These are phyloP conservation scores for Penicillium turbatum DNA, from an alignment of 495 filamentous ascomycete genomes.

Conservation along the genomic window DNA sequence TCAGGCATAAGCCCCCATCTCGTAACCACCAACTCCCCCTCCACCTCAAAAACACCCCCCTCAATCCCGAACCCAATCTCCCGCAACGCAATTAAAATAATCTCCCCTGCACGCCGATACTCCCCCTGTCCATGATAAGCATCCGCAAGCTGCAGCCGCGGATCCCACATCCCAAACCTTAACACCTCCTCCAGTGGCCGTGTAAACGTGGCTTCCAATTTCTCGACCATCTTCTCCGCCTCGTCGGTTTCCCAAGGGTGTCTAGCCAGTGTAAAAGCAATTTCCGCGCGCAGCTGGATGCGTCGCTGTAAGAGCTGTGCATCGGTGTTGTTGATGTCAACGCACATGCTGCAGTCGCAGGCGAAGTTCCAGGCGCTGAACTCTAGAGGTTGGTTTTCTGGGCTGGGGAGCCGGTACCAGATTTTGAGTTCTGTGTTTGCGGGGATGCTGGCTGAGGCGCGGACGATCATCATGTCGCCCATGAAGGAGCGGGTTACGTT, in stretches of 20 bases:
- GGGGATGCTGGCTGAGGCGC: constrained; percentile 42
- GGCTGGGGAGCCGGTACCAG: constrained; percentile 26
- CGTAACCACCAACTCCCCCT: constrained; percentile 26
- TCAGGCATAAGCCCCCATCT: constrained; percentile 38
- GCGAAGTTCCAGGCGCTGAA: constrained; percentile 41
- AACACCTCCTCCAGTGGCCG: constrained; percentile 18
- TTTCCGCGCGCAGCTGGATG: background rate
- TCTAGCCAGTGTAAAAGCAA: no score
- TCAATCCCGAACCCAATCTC: constrained; percentile 31
- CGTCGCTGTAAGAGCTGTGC: constrained; percentile 1
- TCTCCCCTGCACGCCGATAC: constrained; percentile 11
- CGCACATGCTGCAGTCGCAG: constrained; percentile 44
- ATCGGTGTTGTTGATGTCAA: constrained; percentile 14
- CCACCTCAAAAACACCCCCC: background rate
- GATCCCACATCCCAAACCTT: constrained; percentile 24
- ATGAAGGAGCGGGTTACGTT: constrained; percentile 50
- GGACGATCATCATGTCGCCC: constrained; percentile 55
- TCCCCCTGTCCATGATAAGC: constrained; percentile 1
- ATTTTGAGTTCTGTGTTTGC: constrained; percentile 47
- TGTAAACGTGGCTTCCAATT: constrained; percentile 25
- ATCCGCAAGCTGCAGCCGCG: constrained; percentile 16
- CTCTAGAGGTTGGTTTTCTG: constrained; percentile 14
- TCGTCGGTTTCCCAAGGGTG: no score
- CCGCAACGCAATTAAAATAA: constrained; percentile 21
- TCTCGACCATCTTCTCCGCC: no score